Evolutionary conservation across 2,329 filamentous ascomycete species (phyloP).

Genomic region (Chaetomium strumarium): DNA sequence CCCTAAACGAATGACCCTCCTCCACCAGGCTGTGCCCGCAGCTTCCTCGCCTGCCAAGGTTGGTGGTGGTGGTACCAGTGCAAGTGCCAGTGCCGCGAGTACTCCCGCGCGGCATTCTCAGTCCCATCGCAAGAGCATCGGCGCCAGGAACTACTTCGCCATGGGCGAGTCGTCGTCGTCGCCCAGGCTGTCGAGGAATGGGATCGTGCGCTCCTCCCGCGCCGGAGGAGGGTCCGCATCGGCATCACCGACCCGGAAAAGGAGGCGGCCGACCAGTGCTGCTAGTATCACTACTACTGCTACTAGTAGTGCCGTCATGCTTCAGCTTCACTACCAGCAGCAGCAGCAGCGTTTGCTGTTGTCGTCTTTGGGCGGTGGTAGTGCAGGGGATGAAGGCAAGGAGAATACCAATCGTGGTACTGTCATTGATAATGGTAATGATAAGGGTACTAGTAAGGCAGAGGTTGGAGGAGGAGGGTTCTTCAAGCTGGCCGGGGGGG

Average conservation of each 20-base stretch:
- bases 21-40: background rate
- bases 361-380: background rate
- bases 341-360: slow-evolving; percentile 1
- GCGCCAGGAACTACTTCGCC: slow-evolving; percentile 43
- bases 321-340: slow-evolving; percentile 1
- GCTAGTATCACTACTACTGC: background rate
- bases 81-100: background rate
- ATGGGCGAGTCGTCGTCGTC: slow-evolving; percentile 33
- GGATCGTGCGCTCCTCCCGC: background rate
- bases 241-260: background rate
- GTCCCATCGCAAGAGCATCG: slow-evolving; percentile 25
- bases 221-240: background rate
- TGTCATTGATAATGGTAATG: background rate
- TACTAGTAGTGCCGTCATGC: no score
- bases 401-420: slow-evolving; percentile 8
- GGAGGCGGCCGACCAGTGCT: slow-evolving; percentile 1
- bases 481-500: slow-evolving; percentile 11
- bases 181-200: slow-evolving; percentile 2
- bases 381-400: slow-evolving; percentile 4
- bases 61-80: slow-evolving; percentile 11
- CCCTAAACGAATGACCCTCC: background rate
- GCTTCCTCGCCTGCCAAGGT: slow-evolving; percentile 11
- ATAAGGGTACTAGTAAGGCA: background rate
- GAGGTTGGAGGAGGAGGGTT: background rate
- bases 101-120: background rate